These are phyloP conservation scores for Trifolium subterraneum DNA, from an alignment of 306 rosid genomes.

Conservation along the genomic window DNA sequence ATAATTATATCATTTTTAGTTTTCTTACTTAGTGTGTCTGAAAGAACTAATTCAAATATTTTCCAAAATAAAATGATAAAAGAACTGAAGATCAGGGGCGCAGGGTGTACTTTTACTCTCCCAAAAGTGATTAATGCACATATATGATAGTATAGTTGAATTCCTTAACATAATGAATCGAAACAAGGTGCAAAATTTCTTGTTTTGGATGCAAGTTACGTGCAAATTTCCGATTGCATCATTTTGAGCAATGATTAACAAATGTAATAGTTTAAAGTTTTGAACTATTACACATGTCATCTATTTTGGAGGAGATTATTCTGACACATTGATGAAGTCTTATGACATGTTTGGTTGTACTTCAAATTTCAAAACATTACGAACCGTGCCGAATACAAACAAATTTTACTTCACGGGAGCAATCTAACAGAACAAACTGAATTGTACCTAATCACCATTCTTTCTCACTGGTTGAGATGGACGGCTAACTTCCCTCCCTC, in stretches of 20 bases:
- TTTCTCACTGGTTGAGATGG: slow-evolving; percentile 1
- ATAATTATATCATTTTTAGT: too few relatives aligned
- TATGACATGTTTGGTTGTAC: not conserved
- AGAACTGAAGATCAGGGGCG: too few relatives aligned
- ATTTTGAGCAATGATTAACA: slow-evolving; percentile 3
- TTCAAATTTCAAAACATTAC: slow-evolving; percentile 34
- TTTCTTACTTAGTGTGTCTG: too few relatives aligned
- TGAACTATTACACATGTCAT: slow-evolving; percentile 8
- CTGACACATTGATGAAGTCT: slow-evolving; percentile 1
- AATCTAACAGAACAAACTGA: slow-evolving; percentile 44
- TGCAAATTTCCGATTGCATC: slow-evolving; percentile 21
- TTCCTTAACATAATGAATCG: too few relatives aligned
- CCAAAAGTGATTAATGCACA: too few relatives aligned
- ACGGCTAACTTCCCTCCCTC: too few relatives aligned
- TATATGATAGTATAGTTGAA: too few relatives aligned
- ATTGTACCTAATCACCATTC: slow-evolving; percentile 34
- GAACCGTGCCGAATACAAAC: slow-evolving; percentile 35
- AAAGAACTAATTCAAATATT: too few relatives aligned
- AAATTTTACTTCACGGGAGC: slow-evolving; percentile 48
- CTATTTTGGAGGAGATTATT: not conserved
- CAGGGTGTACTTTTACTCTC: too few relatives aligned
- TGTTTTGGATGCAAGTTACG: slow-evolving; percentile 4
- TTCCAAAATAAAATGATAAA: too few relatives aligned
- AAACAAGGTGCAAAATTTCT: not conserved
- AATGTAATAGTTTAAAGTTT: not conserved